phyloP scores from a whole-genome alignment of 768 basidiomycete species.

The Suillus fuscotomentosus region DNA sequence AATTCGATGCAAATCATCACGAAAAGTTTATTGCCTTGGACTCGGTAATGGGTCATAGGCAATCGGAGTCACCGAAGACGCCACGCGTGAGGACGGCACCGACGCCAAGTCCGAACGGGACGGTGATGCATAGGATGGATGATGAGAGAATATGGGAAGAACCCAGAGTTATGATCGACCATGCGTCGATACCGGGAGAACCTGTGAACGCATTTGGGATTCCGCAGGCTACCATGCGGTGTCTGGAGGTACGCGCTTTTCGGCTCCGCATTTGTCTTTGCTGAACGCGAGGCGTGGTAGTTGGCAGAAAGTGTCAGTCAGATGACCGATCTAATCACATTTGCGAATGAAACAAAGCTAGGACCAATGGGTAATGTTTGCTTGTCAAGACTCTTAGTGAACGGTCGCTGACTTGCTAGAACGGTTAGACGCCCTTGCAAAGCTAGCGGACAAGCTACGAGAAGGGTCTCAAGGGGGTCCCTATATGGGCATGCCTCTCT shows the following conservation, averaged over 20 bases:
- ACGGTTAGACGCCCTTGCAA: constrained; percentile 41
- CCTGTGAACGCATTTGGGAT: constrained; percentile 89
- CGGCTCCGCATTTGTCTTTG: constrained; percentile 3
- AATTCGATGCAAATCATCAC: constrained; percentile 70
- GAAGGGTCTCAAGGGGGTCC: constrained; percentile 19
- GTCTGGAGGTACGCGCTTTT: constrained; percentile 61
- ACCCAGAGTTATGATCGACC: constrained; percentile 56
- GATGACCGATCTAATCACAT: constrained; percentile 76
- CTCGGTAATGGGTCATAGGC: constrained; percentile 50
- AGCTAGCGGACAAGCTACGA: constrained; percentile 40
- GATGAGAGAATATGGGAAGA: constrained; percentile 70
- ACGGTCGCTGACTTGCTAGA: constrained; percentile 18
- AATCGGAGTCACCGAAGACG: constrained; percentile 40
- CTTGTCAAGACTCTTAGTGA: constrained; percentile 24
- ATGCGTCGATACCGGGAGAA: constrained; percentile 71
- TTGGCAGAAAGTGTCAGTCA: constrained; percentile 80
- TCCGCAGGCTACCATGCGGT: constrained; percentile 86
- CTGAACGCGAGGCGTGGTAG: constrained; percentile 31
- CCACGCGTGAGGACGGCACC: constrained; percentile 33
- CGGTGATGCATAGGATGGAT: constrained; percentile 31
- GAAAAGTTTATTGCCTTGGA: constrained; percentile 77
- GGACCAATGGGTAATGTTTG: constrained; percentile 65
- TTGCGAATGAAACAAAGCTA: constrained; percentile 48
- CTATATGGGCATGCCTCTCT: constrained; percentile 14
- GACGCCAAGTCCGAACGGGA: constrained; percentile 33